Evolutionary conservation across 768 basidiomycete genomes (phyloP).

Genomic region (Lactarius evosmus): DNA sequence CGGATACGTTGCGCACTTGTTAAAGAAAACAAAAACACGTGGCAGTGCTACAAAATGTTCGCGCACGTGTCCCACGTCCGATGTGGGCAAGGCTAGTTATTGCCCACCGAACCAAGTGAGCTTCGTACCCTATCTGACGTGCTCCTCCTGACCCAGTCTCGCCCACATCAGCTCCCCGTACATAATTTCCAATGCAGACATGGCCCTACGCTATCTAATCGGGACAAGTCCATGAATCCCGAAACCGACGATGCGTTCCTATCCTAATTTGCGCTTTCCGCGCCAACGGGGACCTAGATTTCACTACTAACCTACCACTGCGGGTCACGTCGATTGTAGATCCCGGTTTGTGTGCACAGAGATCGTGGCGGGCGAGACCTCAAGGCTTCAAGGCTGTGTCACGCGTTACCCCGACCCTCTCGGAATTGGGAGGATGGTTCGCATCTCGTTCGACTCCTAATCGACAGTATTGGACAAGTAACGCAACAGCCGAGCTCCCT

Average conservation of each 20-base stretch:
- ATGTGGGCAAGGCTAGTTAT: too few species aligned
- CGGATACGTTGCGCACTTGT: slow-evolving; percentile 1
- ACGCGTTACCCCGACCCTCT: slow-evolving; percentile 7
- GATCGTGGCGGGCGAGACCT: slow-evolving; percentile 6
- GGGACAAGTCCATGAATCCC: slow-evolving; percentile 4
- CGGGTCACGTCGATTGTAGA: background rate
- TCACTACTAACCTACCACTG: background rate
- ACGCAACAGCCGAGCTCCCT: too few species aligned
- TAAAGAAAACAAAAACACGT: too few species aligned
- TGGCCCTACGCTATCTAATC: slow-evolving; percentile 6
- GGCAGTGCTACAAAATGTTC: too few species aligned
- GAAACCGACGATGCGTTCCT: background rate
- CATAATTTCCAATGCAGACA: slow-evolving; percentile 5
- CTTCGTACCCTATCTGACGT: background rate
- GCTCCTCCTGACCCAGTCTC: background rate
- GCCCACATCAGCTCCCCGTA: background rate
- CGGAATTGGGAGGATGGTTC: background rate
- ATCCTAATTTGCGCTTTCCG: background rate
- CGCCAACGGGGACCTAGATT: slow-evolving; percentile 1
- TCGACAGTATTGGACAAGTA: too few species aligned
- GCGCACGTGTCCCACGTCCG: too few species aligned
- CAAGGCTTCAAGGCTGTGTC: slow-evolving; percentile 18
- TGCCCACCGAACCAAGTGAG: background rate
- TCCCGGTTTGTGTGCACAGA: background rate
- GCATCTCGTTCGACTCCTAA: too few species aligned